Conservation (phyloP, 176 grass and related monocot genomes). For the Sorghum bicolor region DNA sequence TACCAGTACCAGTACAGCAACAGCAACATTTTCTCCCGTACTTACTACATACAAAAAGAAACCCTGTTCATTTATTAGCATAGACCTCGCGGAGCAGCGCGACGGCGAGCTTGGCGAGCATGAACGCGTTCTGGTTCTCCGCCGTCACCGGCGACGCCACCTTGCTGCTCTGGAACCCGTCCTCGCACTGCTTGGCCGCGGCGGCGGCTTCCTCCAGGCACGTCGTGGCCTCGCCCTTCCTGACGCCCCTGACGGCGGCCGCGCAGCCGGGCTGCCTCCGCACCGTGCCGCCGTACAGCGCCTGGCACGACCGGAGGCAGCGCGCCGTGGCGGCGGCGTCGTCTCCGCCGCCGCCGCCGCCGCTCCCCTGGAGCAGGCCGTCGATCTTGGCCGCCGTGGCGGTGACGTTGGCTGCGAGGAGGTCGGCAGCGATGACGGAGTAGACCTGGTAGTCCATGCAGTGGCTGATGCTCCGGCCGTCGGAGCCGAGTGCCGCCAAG, state of each 20-base stretch:
- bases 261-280: background rate
- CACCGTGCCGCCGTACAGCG: conserved; percentile 1
- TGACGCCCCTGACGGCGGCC: background rate
- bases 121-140: conserved; percentile 21
- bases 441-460: background rate
- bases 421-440: background rate
- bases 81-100: background rate
- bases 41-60: background rate
- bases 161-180: background rate
- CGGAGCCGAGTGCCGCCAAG: background rate
- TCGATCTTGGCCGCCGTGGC: conserved; percentile 26
- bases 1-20: background rate
- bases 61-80: background rate
- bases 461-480: background rate
- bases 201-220: conserved; percentile 2
- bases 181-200: conserved; percentile 11
- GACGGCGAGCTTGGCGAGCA: conserved; percentile 29
- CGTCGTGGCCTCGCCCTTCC: background rate
- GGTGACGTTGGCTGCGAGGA: conserved; percentile 35
- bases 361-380: background rate
- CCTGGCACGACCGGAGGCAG: conserved; percentile 12
- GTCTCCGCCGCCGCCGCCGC: too few species aligned
- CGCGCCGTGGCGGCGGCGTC: background rate
- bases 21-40: background rate
- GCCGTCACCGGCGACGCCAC: background rate